phyloP scores from a whole-genome alignment of 73 alveolate species.

The Tetrahymena thermophila region DNA sequence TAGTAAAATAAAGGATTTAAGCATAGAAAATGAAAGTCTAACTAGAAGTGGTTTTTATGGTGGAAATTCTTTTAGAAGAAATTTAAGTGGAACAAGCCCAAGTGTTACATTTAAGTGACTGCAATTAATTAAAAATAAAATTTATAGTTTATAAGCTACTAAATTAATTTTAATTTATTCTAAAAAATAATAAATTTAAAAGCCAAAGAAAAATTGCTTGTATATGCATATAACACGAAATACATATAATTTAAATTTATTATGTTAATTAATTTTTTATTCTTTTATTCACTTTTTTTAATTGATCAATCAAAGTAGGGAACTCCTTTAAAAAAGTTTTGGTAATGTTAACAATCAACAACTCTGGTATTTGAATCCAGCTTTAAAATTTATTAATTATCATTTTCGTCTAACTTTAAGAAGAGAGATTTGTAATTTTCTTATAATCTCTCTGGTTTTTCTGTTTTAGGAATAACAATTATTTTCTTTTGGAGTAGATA shows the following conservation, averaged over 20 bases:
- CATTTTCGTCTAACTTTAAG: not conserved
- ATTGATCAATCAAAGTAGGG: not conserved
- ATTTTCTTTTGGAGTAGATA: conserved; percentile 59
- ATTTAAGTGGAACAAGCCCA: not conserved
- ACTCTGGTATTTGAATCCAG: not conserved
- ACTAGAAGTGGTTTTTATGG: not conserved
- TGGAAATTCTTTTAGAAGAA: not conserved
- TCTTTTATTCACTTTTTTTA: not conserved
- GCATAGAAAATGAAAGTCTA: not conserved
- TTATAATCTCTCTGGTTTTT: conserved; percentile 48
- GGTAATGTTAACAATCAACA: not conserved
- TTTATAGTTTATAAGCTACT: not conserved
- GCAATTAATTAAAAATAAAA: not conserved
- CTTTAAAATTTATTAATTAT: not conserved
- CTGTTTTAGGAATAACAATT: conserved; percentile 66
- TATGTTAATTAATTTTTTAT: too few relatives aligned
- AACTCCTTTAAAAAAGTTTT: not conserved
- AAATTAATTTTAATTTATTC: too few relatives aligned
- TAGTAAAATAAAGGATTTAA: not conserved
- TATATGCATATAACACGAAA: too few relatives aligned
- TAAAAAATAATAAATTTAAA: too few relatives aligned
- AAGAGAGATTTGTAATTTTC: conserved; percentile 39
- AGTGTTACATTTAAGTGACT: not conserved
- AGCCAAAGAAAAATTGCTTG: not conserved
- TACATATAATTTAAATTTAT: too few relatives aligned